A percentile compares a stretch with the other conserved stretches of the same genome.
Conservation (phyloP, 176 grass and related monocot species). For the Cenchrus fungigraminus region DNA sequence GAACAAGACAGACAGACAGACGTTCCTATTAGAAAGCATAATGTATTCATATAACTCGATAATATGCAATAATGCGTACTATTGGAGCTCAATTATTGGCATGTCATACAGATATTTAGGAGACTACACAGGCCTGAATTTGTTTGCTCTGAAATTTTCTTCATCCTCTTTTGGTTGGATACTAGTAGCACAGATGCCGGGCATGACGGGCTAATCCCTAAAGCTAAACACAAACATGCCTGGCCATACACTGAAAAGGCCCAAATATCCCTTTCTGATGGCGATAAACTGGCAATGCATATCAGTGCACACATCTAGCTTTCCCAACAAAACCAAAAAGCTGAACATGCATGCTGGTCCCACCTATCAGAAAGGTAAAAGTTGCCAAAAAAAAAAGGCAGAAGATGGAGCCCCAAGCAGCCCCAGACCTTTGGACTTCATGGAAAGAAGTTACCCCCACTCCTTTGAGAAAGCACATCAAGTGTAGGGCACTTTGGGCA, state of each 20-base stretch:
- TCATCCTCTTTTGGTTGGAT: not conserved
- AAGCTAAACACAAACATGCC: slow-evolving; percentile 16
- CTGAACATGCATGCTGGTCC: slow-evolving; percentile 19
- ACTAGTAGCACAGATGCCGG: not conserved
- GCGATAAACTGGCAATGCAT: slow-evolving; percentile 33
- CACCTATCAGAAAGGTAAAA: not conserved
- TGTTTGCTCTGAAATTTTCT: slow-evolving; percentile 7
- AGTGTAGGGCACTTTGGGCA: slow-evolving; percentile 35
- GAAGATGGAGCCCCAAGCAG: slow-evolving; percentile 26
- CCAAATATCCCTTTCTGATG: slow-evolving; percentile 17
- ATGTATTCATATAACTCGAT: too few relatives aligned
- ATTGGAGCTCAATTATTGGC: slow-evolving; percentile 30
- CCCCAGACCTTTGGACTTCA: not conserved
- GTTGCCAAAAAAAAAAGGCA: not conserved
- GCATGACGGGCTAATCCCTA: slow-evolving; percentile 1
- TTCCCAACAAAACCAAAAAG: slow-evolving; percentile 34
- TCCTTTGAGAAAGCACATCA: slow-evolving; percentile 25
- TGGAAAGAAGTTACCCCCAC: slow-evolving; percentile 33
- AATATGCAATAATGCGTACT: not conserved
- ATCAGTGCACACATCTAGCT: slow-evolving; percentile 32
- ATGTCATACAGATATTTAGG: not conserved
- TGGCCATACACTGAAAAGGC: not conserved
- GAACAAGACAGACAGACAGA: not conserved
- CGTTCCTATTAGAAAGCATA: not conserved
- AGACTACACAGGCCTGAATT: not conserved